Evolutionary conservation across 169 alveolate genomes (phyloP).

Genomic region (Plasmodium billcollinsi): DNA sequence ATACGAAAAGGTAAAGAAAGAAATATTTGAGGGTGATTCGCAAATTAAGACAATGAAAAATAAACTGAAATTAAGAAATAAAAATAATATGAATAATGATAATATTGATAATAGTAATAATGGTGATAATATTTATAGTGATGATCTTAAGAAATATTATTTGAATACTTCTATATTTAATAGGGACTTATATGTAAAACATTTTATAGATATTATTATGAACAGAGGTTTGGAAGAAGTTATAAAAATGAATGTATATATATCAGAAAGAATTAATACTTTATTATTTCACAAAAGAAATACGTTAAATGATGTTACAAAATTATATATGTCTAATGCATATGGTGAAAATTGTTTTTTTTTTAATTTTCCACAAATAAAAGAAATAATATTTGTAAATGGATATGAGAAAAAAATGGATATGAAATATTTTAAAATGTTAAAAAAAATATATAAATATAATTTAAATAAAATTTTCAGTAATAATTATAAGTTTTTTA

Average conservation of each 20-base stretch:
- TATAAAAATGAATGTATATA: neutral
- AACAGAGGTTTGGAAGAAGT: conserved; percentile 10
- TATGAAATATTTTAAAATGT: conserved; percentile 53
- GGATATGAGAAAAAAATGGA: conserved; percentile 40
- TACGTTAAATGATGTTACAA: conserved; percentile 4
- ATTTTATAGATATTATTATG: conserved; percentile 1
- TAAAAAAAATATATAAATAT: conserved; percentile 45
- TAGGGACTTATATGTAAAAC: too few species aligned
- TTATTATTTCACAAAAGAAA: conserved; percentile 5
- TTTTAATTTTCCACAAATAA: conserved; percentile 17
- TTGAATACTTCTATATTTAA: too few species aligned
- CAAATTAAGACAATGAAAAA: too few species aligned
- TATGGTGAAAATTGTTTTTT: conserved; percentile 10
- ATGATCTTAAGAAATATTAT: too few species aligned
- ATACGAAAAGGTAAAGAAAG: too few species aligned
- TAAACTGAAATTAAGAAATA: too few species aligned
- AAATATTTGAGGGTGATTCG: too few species aligned
- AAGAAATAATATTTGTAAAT: conserved; percentile 17
- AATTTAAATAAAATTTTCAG: conserved; percentile 51
- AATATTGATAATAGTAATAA: too few species aligned
- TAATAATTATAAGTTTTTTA: conserved; percentile 34
- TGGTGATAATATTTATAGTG: too few species aligned
- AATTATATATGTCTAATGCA: conserved; percentile 8
- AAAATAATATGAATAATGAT: too few species aligned
- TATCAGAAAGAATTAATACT: conserved; percentile 4